Conservation (phyloP, 805 yeast species). For the Sungouiozyma ichnusensis region DNA sequence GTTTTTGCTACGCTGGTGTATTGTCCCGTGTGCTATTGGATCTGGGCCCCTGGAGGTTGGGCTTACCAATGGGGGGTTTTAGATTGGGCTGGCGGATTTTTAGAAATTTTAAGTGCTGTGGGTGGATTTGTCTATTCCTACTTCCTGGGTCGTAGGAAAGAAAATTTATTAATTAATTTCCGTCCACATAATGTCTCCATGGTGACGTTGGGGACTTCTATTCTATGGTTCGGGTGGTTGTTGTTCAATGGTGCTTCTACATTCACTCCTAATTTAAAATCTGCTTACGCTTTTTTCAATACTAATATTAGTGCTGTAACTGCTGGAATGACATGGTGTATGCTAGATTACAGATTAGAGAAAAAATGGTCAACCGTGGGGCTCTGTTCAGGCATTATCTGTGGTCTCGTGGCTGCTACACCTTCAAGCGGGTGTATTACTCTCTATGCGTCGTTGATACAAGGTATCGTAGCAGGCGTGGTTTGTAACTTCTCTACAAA, state of each 20-base stretch:
- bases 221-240: slow-evolving; percentile 93
- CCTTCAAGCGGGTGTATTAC: slow-evolving; percentile 91
- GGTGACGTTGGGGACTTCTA: slow-evolving; percentile 76
- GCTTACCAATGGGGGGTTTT: slow-evolving; percentile 84
- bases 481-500: slow-evolving; percentile 87
- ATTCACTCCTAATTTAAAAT: slow-evolving; percentile 68
- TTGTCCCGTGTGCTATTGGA: slow-evolving; percentile 93
- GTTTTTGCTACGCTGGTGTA: slow-evolving; percentile 87
- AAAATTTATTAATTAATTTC: slow-evolving; percentile 64
- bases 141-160: slow-evolving; percentile 73
- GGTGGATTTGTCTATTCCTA: slow-evolving; percentile 82
- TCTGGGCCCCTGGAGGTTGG: slow-evolving; percentile 93
- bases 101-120: slow-evolving; percentile 84
- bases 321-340: slow-evolving; percentile 88
- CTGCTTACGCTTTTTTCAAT: slow-evolving; percentile 85
- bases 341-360: slow-evolving; percentile 80
- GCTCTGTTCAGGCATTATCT: slow-evolving; percentile 87
- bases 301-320: slow-evolving; percentile 82
- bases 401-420: slow-evolving; percentile 95
- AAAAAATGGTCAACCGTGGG: slow-evolving; percentile 92
- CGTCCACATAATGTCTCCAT: slow-evolving; percentile 92
- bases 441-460: slow-evolving; percentile 77
- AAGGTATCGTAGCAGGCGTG: slow-evolving; percentile 72
- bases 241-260: slow-evolving; percentile 92
- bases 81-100: slow-evolving; percentile 97